A percentile compares a stretch with the other conserved stretches of the same genome.
Conservation (phyloP, 2,329 filamentous ascomycete species). For the Botryotinia globosa region DNA sequence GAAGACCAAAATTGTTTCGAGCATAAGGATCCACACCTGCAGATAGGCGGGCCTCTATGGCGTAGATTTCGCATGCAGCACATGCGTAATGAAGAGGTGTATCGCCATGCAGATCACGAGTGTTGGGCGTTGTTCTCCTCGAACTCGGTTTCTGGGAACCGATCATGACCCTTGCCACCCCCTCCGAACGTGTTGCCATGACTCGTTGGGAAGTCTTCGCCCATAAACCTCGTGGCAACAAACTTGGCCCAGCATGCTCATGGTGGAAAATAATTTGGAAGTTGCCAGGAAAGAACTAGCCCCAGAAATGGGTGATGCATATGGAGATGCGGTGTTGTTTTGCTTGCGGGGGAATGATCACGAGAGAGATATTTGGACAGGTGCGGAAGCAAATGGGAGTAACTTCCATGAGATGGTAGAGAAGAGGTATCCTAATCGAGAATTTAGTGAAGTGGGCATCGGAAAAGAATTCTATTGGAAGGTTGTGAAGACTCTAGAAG, state of each 20-base stretch:
- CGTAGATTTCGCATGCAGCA: too few species aligned
- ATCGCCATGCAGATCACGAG: too few species aligned
- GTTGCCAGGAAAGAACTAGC: not conserved
- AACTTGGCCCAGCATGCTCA: not conserved
- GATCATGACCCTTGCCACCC: not conserved
- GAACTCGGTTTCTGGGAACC: too few species aligned
- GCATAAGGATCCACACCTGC: too few species aligned
- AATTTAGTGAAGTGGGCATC: not conserved
- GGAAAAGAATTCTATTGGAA: not conserved
- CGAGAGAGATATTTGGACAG: not conserved
- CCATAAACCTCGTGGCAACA: not conserved
- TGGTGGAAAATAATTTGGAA: not conserved
- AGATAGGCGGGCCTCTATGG: too few species aligned
- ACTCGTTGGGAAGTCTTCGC: not conserved
- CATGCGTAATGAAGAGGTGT: too few species aligned
- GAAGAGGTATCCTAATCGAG: not conserved
- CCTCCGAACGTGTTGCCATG: not conserved
- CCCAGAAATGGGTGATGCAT: not conserved
- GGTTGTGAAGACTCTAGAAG: not conserved
- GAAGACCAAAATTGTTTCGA: too few species aligned
- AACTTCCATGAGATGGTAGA: not conserved
- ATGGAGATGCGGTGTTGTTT: not conserved
- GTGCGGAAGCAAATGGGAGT: not conserved
- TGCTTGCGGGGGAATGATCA: not conserved
- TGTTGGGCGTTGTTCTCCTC: too few species aligned